phyloP scores from a whole-genome alignment of 345 rosid genomes.

The Odontarrhena argentea region DNA sequence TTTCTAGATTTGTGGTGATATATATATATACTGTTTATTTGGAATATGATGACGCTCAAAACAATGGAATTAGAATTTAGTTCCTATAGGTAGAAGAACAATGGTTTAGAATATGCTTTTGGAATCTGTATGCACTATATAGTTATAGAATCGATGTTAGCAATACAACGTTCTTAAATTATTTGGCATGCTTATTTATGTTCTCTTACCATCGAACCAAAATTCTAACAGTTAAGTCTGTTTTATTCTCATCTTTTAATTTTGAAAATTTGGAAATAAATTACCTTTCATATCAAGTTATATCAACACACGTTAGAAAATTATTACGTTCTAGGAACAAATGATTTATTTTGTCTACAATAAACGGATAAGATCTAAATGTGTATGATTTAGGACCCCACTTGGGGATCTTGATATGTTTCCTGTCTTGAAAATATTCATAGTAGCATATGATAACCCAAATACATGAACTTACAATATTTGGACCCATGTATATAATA shows the following conservation, averaged over 20 bases:
- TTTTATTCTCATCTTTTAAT: constrained; percentile 9
- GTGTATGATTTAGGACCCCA: constrained; percentile 35
- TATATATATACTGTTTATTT: constrained; percentile 9
- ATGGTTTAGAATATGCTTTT: constrained; percentile 6
- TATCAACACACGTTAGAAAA: constrained; percentile 1
- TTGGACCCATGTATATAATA: not conserved
- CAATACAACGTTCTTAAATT: constrained; percentile 1
- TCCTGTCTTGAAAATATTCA: constrained; percentile 32
- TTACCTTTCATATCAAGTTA: not conserved
- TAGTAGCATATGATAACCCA: constrained; percentile 27
- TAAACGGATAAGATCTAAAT: constrained; percentile 28
- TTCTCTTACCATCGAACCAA: constrained; percentile 3
- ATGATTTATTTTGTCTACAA: constrained; percentile 2
- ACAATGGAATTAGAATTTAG: constrained; percentile 36
- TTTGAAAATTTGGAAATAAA: constrained; percentile 8
- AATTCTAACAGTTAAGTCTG: constrained; percentile 3
- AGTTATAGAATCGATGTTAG: constrained; percentile 18
- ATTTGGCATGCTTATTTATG: constrained; percentile 20
- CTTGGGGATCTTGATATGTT: constrained; percentile 33
- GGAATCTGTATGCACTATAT: not conserved
- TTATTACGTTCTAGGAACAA: constrained; percentile 18
- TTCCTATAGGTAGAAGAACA: constrained; percentile 14
- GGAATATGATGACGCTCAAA: constrained; percentile 42
- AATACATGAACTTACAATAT: constrained; percentile 28
- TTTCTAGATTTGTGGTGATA: constrained; percentile 22